phyloP scores from a whole-genome alignment of 2,329 filamentous ascomycete genomes.

The Alternaria arborescens region DNA sequence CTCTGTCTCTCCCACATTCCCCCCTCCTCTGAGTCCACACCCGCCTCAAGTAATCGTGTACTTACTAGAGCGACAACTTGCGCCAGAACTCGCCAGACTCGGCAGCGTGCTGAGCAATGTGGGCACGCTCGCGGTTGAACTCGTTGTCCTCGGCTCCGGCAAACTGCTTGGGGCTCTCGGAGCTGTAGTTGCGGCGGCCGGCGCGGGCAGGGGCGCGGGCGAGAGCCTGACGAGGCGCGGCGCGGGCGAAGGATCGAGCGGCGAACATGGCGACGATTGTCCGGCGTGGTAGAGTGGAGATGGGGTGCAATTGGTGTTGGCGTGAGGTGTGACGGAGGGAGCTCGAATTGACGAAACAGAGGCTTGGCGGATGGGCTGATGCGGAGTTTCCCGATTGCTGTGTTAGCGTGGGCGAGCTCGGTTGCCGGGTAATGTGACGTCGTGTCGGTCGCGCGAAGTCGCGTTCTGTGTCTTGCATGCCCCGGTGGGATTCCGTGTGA shows the following conservation, averaged over 20 bases:
- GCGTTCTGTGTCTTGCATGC: slow-evolving; percentile 15
- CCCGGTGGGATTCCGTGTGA: neutral
- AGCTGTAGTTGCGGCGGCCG: slow-evolving; percentile 75
- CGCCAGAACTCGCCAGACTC: slow-evolving; percentile 89
- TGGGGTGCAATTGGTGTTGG: slow-evolving; percentile 36
- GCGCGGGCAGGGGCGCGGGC: slow-evolving; percentile 67
- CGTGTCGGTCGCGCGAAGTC: slow-evolving; percentile 24
- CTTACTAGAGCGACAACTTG: slow-evolving; percentile 96
- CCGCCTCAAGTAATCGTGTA: slow-evolving; percentile 10
- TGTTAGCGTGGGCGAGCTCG: slow-evolving; percentile 30
- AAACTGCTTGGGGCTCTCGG: slow-evolving; percentile 65
- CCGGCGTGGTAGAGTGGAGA: slow-evolving; percentile 44
- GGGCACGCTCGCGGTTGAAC: slow-evolving; percentile 91
- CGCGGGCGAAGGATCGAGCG: slow-evolving; percentile 44
- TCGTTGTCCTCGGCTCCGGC: slow-evolving; percentile 77
- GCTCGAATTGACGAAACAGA: slow-evolving; percentile 34
- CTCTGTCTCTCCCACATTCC: neutral
- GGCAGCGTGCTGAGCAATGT: slow-evolving; percentile 89
- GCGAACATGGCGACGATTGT: slow-evolving; percentile 43
- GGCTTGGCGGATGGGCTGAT: slow-evolving; percentile 25
- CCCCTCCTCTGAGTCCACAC: neutral
- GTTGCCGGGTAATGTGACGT: slow-evolving; percentile 34
- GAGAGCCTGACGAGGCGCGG: slow-evolving; percentile 67
- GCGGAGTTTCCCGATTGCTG: slow-evolving; percentile 25
- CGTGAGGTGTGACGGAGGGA: slow-evolving; percentile 30